Percentiles rank a stretch among this genome's conserved stretches.
Evolutionary conservation across 805 yeast genomes (phyloP).

Genomic region (Saccharomyces eubayanus): DNA sequence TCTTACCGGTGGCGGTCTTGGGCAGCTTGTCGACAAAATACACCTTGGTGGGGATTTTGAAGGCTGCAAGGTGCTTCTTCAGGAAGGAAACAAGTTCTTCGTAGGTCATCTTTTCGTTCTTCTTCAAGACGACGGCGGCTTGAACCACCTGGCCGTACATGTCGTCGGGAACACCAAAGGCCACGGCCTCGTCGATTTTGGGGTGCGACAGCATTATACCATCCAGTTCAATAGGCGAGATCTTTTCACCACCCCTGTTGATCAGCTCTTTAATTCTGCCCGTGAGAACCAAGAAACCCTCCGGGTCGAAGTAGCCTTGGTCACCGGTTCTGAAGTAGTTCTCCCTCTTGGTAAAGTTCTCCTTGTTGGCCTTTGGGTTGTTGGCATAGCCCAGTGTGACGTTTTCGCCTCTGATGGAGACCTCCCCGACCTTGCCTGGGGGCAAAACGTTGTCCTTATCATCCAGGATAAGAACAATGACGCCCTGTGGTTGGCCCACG

Average conservation of each 20-base stretch:
- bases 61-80: slow-evolving; percentile 40
- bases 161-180: slow-evolving; percentile 58
- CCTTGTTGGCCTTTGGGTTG: slow-evolving; percentile 62
- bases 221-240: slow-evolving; percentile 65
- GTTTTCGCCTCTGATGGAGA: slow-evolving; percentile 56
- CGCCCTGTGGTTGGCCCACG: slow-evolving; percentile 67
- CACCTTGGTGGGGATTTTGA: slow-evolving; percentile 53
- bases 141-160: slow-evolving; percentile 66
- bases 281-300: slow-evolving; percentile 52
- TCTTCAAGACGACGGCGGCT: slow-evolving; percentile 56
- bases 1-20: slow-evolving; percentile 72
- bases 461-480: slow-evolving; percentile 50
- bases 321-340: slow-evolving; percentile 75
- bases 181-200: slow-evolving; percentile 59
- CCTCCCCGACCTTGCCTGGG: slow-evolving; percentile 57
- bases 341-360: slow-evolving; percentile 46
- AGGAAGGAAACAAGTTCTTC: slow-evolving; percentile 42
- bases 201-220: slow-evolving; percentile 52
- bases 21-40: slow-evolving; percentile 56
- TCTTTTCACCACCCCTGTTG: slow-evolving; percentile 73
- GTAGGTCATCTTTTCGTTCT: slow-evolving; percentile 32
- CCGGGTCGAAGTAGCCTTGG: slow-evolving; percentile 54
- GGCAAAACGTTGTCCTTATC: slow-evolving; percentile 39
- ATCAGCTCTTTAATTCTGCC: slow-evolving; percentile 69
- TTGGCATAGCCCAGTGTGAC: slow-evolving; percentile 67